Percentiles rank a stretch among this genome's conserved stretches.
Evolutionary conservation across 768 basidiomycete species (phyloP).

Genomic region (Boletus patriciae): DNA sequence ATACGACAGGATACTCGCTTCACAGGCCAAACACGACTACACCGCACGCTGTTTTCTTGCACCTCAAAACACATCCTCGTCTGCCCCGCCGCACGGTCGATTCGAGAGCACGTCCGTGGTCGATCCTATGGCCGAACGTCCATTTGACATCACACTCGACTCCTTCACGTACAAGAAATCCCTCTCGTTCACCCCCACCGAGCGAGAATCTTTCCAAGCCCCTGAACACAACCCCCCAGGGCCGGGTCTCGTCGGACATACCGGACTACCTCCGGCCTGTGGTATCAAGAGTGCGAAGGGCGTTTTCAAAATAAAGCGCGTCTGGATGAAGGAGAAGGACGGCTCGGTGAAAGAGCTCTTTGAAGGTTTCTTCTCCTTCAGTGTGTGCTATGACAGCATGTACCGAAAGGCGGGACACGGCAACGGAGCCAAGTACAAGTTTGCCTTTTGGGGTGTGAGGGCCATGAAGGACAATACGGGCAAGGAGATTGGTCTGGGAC

Average conservation of each 20-base stretch:
- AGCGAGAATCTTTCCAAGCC: constrained; percentile 27
- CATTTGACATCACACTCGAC: constrained; percentile 33
- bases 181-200: constrained; percentile 31
- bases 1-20: constrained; percentile 37
- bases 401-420: constrained; percentile 40
- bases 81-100: constrained; percentile 21
- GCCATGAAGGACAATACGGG: constrained; percentile 35
- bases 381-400: constrained; percentile 34
- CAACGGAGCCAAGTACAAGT: constrained; percentile 27
- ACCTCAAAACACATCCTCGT: constrained; percentile 2
- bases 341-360: constrained; percentile 35
- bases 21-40: constrained; percentile 40
- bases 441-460: constrained; percentile 41
- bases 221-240: constrained; percentile 22
- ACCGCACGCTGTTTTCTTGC: constrained; percentile 35
- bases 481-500: constrained; percentile 36
- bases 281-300: constrained; percentile 38
- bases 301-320: constrained; percentile 36
- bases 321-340: constrained; percentile 31
- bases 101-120: constrained; percentile 27
- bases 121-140: constrained; percentile 38
- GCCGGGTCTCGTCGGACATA: constrained; percentile 32
- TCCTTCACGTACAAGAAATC: constrained; percentile 25
- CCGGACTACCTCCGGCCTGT: constrained; percentile 25
- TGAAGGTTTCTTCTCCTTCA: constrained; percentile 41